phyloP scores from a whole-genome alignment of 208 protist genomes.

The Naegleria lovaniensis region DNA sequence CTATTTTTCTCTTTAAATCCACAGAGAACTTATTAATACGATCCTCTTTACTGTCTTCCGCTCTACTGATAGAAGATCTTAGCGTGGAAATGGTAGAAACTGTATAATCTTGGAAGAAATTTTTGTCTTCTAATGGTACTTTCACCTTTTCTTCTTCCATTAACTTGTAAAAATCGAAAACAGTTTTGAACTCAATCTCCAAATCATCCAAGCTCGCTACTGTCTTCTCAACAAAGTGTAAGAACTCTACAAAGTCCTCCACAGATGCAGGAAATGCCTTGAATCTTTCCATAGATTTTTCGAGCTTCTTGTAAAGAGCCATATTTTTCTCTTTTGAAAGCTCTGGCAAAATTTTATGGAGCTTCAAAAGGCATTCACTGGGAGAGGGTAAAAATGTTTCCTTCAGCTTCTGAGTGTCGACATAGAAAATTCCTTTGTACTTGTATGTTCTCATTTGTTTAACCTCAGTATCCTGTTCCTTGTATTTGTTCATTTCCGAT shows the following conservation, averaged over 20 bases:
- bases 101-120: constrained; percentile 70
- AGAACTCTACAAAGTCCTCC: constrained; percentile 81
- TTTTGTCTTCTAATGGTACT: constrained; percentile 73
- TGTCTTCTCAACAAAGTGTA: constrained; percentile 68
- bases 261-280: constrained; percentile 67
- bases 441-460: constrained; percentile 18
- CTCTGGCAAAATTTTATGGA: constrained; percentile 77
- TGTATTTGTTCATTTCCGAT: constrained; percentile 69
- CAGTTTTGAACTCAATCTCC: constrained; percentile 71
- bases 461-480: constrained; percentile 72
- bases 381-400: constrained; percentile 81
- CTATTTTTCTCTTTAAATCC: constrained; percentile 82
- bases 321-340: constrained; percentile 77
- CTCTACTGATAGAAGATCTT: constrained; percentile 66
- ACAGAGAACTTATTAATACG: constrained; percentile 79
- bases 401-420: constrained; percentile 69
- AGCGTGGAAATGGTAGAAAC: constrained; percentile 81
- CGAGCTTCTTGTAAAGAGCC: constrained; percentile 68
- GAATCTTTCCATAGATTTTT: constrained; percentile 70
- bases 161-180: constrained; percentile 73
- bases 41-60: constrained; percentile 73
- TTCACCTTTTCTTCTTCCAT: constrained; percentile 73
- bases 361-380: constrained; percentile 63
- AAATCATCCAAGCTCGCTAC: constrained; percentile 67
- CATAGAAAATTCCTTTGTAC: constrained; percentile 64